Evolutionary conservation across 2,329 filamentous ascomycete genomes (phyloP).

Genomic region (Apiospora rasikravindrae): DNA sequence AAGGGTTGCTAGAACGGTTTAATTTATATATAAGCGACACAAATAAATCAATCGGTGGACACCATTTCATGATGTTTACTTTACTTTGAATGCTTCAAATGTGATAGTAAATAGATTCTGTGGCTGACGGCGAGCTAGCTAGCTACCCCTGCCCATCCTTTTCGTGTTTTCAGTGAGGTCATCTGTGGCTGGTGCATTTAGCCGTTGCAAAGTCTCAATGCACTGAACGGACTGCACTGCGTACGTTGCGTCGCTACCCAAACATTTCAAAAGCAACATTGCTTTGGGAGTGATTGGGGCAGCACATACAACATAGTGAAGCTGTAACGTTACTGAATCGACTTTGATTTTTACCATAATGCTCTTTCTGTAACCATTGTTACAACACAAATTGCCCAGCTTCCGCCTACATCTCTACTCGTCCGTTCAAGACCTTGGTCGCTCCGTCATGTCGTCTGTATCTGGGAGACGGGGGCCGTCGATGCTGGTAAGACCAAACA

Average conservation of each 20-base stretch:
- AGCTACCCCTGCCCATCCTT: background rate
- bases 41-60: background rate
- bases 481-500: slow-evolving; percentile 23
- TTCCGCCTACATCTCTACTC: background rate
- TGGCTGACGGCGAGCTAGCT: background rate
- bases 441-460: slow-evolving; percentile 1
- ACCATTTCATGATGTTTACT: background rate
- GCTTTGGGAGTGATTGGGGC: background rate
- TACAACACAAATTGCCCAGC: background rate
- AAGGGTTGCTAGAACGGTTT: background rate
- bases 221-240: slow-evolving; percentile 14
- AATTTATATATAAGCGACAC: background rate
- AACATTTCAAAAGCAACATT: background rate
- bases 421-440: background rate
- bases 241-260: background rate
- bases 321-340: background rate
- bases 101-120: background rate
- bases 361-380: background rate
- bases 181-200: slow-evolving; percentile 20
- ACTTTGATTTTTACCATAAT: background rate
- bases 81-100: background rate
- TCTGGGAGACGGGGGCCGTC: slow-evolving; percentile 25
- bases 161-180: slow-evolving; percentile 15
- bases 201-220: slow-evolving; percentile 10
- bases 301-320: slow-evolving; percentile 5